A percentile compares a stretch with the other conserved stretches of the same genome.
Conservation (phyloP, 2,329 filamentous ascomycete species). For the Fusarium irregulare region DNA sequence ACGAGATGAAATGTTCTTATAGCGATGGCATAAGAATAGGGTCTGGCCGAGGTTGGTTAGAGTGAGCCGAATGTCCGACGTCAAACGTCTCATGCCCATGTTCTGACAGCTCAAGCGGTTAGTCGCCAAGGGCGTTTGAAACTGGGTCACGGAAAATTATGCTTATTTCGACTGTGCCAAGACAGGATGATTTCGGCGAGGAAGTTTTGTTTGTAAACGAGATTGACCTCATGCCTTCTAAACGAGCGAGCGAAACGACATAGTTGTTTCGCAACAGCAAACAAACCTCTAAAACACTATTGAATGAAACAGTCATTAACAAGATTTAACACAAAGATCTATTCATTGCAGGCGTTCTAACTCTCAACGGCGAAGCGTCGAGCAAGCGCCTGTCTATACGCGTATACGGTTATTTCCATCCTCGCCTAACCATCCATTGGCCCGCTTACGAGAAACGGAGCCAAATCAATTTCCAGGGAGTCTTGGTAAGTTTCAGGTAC, state of each 20-base stretch:
- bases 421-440: neutral
- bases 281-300: fast-evolving
- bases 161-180: slow-evolving; percentile 1
- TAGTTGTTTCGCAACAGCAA: fast-evolving
- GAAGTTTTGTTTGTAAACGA: slow-evolving; percentile 3
- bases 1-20: slow-evolving; percentile 2
- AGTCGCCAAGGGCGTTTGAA: neutral
- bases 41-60: neutral
- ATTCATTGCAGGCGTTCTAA: neutral
- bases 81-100: neutral
- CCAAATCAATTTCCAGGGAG: neutral
- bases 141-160: slow-evolving; percentile 6
- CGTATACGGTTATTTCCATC: neutral
- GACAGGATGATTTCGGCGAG: neutral
- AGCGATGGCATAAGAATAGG: neutral
- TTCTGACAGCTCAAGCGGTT: neutral
- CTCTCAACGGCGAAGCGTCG: neutral
- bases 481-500: neutral
- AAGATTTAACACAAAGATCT: neutral
- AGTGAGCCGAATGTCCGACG: neutral
- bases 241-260: neutral
- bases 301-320: fast-evolving
- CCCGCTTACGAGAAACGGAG: neutral
- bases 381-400: neutral
- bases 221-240: neutral